Evolutionary conservation across 2,329 filamentous ascomycete genomes (phyloP).

Genomic region (Fusarium albosuccineum): DNA sequence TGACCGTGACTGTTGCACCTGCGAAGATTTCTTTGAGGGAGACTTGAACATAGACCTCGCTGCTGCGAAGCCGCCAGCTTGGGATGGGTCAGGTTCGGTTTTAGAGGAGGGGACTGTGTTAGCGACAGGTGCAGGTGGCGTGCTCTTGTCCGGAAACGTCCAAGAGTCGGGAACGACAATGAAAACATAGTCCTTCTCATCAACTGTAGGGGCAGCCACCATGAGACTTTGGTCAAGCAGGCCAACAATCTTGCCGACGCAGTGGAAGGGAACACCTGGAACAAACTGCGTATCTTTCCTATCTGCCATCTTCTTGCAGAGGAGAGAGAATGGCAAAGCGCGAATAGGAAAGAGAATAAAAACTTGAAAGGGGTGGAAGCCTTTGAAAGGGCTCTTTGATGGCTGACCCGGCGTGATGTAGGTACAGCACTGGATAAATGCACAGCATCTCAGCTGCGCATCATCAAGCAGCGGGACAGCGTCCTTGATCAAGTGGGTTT

Average conservation of each 20-base stretch:
- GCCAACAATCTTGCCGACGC: not conserved
- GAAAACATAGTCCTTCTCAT: conserved; percentile 1
- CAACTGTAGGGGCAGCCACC: not conserved
- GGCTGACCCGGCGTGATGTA: not conserved
- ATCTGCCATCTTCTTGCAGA: conserved; percentile 7
- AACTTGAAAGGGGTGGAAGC: not conserved
- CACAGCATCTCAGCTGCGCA: not conserved
- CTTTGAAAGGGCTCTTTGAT: not conserved
- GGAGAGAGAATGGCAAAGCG: conserved; percentile 2
- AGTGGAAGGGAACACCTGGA: not conserved
- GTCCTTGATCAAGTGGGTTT: not conserved
- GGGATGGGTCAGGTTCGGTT: not conserved
- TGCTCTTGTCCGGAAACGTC: not conserved
- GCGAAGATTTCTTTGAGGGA: not conserved
- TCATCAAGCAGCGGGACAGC: not conserved
- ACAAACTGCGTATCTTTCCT: conserved; percentile 2
- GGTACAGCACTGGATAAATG: not conserved
- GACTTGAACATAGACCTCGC: not conserved
- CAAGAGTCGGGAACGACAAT: not conserved
- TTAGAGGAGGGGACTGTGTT: conserved; percentile 4
- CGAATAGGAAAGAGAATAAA: conserved; percentile 3
- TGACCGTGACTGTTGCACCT: not conserved
- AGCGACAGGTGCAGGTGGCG: not conserved
- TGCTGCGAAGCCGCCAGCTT: not conserved
- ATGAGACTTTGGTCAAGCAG: not conserved